A percentile compares a stretch with the other conserved stretches of the same genome.
These are phyloP conservation scores for Bryopsis sp. DNA, from an alignment of 139 green algal species.

Conservation along the genomic window DNA sequence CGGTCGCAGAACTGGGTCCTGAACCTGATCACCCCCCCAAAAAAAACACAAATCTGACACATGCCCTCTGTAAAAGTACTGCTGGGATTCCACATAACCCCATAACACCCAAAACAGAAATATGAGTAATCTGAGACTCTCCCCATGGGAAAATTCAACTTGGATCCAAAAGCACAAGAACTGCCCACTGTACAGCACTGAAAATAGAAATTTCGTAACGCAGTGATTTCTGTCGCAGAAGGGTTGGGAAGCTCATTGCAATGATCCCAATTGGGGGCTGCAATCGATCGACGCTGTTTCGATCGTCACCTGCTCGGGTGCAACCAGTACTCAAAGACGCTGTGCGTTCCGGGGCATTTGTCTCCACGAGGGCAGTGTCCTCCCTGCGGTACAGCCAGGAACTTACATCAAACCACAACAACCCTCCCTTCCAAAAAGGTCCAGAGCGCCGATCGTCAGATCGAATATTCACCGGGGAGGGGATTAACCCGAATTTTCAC, in stretches of 20 bases:
- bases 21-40: conserved; percentile 8
- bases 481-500: conserved; percentile 18
- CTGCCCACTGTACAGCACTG: no score
- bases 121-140: not conserved
- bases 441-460: not conserved
- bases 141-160: not conserved
- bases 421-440: not conserved
- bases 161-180: not conserved
- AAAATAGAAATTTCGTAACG: no score
- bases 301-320: conserved; percentile 9
- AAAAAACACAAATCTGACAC: no score
- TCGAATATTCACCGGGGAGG: not conserved
- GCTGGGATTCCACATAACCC: no score
- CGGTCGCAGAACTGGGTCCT: conserved; percentile 6
- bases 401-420: not conserved
- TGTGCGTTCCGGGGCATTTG: conserved; percentile 8
- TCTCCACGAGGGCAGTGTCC: conserved; percentile 11
- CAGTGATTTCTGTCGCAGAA: no score
- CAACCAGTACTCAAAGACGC: conserved; percentile 17
- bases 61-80: no score
- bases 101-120: conserved; percentile 1
- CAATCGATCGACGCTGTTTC: not conserved
- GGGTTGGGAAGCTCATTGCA: no score
- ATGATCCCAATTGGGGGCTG: no score
- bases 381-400: not conserved